A percentile compares a stretch with the other conserved stretches of the same genome.
Conservation (phyloP, 2,329 filamentous ascomycete species). For the Teratosphaeria pseudoeucalypti region DNA sequence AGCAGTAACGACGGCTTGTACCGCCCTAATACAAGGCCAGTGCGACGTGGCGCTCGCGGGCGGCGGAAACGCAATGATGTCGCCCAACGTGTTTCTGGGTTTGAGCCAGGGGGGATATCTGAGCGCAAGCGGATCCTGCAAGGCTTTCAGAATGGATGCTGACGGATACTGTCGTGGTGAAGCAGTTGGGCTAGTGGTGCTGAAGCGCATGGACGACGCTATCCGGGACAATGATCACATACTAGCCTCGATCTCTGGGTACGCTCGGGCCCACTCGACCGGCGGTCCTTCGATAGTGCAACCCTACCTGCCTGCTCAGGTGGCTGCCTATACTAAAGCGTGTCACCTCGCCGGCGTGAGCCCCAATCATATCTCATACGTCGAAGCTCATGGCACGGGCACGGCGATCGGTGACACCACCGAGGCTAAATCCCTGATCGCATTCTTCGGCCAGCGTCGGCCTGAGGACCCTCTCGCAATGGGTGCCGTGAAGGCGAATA, state of each 20-base stretch:
- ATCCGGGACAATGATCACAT: slow-evolving; percentile 22
- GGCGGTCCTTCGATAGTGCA: no score
- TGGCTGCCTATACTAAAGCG: slow-evolving; percentile 4
- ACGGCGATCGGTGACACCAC: slow-evolving; percentile 24
- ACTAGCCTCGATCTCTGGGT: slow-evolving; percentile 12
- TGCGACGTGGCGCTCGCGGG: slow-evolving; percentile 21
- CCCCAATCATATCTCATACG: slow-evolving; percentile 5
- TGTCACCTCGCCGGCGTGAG: no score
- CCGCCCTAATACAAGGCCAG: slow-evolving; percentile 18
- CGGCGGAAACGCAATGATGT: slow-evolving; percentile 20
- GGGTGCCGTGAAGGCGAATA: slow-evolving; percentile 20
- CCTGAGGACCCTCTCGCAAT: slow-evolving; percentile 12
- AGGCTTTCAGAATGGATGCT: slow-evolving; percentile 12
- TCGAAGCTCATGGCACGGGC: slow-evolving; percentile 26
- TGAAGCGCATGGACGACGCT: slow-evolving; percentile 24
- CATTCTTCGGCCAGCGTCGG: slow-evolving; percentile 9
- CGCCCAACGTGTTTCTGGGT: slow-evolving; percentile 2
- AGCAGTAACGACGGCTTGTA: slow-evolving; percentile 16
- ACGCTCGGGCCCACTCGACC: no score
- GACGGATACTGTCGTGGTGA: slow-evolving; percentile 21
- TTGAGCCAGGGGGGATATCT: background rate
- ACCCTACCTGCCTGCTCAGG: background rate
- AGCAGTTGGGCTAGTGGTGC: slow-evolving; percentile 13
- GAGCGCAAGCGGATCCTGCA: background rate
- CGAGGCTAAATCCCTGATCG: slow-evolving; percentile 18